Conservation (phyloP, 345 rosid genomes). For the Acer campestre region DNA sequence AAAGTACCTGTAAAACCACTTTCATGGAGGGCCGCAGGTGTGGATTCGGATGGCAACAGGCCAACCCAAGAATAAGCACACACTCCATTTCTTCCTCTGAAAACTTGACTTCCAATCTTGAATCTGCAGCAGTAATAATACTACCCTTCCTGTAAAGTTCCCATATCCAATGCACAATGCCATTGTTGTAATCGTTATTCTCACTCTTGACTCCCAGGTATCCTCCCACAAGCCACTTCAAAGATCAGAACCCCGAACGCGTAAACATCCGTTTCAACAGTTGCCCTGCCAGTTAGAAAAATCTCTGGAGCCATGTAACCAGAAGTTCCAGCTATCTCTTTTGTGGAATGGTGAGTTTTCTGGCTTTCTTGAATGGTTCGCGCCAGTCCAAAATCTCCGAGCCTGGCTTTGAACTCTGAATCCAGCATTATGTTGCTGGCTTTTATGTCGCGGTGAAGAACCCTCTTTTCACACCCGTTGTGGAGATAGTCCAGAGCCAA, state of each 20-base stretch:
- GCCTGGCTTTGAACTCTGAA: slow-evolving; percentile 51
- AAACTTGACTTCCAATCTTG: slow-evolving; percentile 42
- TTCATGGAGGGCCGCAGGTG: slow-evolving; percentile 69
- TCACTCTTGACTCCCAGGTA: slow-evolving; percentile 39
- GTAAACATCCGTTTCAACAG: slow-evolving; percentile 65
- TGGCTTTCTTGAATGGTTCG: slow-evolving; percentile 57
- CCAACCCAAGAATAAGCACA: slow-evolving; percentile 59
- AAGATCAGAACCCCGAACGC: slow-evolving; percentile 68
- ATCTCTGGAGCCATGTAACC: slow-evolving; percentile 92
- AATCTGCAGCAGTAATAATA: slow-evolving; percentile 56
- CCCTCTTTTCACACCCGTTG: slow-evolving; percentile 60
- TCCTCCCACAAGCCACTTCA: slow-evolving; percentile 63
- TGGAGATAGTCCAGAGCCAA: slow-evolving; percentile 76
- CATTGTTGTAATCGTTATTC: slow-evolving; percentile 39
- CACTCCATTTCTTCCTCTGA: slow-evolving; percentile 42
- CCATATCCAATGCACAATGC: slow-evolving; percentile 75
- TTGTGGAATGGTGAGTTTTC: slow-evolving; percentile 72
- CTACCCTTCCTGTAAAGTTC: slow-evolving; percentile 47
- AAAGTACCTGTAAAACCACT: slow-evolving; percentile 61
- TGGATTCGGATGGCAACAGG: slow-evolving; percentile 84
- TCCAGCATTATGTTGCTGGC: slow-evolving; percentile 83
- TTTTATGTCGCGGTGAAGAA: slow-evolving; percentile 75
- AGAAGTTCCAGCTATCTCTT: slow-evolving; percentile 67
- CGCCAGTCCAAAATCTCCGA: slow-evolving; percentile 84
- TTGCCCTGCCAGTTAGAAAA: slow-evolving; percentile 60